A percentile compares a stretch with the other conserved stretches of the same genome.
Evolutionary conservation across 495 filamentous ascomycete genomes (phyloP).

Genomic region (Trichoderma gamsii): DNA sequence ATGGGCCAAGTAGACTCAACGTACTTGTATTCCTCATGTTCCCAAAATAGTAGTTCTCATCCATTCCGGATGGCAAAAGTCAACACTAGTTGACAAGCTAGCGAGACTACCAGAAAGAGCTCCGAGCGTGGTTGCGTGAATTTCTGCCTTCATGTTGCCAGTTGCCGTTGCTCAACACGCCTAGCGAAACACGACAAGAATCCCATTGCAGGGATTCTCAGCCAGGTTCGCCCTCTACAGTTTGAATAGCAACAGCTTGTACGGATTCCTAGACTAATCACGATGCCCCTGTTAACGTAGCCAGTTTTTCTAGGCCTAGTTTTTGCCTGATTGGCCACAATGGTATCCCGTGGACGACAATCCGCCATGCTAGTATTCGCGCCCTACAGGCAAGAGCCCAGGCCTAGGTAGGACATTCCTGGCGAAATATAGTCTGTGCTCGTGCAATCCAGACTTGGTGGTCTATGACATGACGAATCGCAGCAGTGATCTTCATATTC

Average conservation of each 20-base stretch:
- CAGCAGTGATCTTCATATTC: too few species aligned
- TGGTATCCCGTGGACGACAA: background rate
- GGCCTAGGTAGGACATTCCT: background rate
- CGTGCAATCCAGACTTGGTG: background rate
- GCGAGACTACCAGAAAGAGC: background rate
- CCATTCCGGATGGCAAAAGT: background rate
- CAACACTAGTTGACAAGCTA: too few species aligned
- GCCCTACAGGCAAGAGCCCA: background rate
- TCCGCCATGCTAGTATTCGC: conserved; percentile 3
- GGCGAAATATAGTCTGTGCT: background rate
- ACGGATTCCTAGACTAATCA: background rate
- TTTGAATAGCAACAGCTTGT: background rate
- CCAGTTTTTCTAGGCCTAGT: background rate
- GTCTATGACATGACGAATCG: too few species aligned
- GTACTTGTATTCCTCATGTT: background rate
- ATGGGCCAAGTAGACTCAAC: background rate
- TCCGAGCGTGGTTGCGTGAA: background rate
- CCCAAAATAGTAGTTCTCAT: background rate
- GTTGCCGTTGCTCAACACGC: background rate
- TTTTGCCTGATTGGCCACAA: background rate
- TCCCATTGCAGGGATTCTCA: background rate
- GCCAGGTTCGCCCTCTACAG: background rate
- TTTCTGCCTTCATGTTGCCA: background rate
- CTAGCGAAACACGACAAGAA: background rate
- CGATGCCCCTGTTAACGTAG: background rate